A percentile compares a stretch with the other conserved stretches of the same genome.
These are phyloP conservation scores for Austroboletus rostrupii DNA, from an alignment of 1,284 basidiomycete species.

Conservation along the genomic window DNA sequence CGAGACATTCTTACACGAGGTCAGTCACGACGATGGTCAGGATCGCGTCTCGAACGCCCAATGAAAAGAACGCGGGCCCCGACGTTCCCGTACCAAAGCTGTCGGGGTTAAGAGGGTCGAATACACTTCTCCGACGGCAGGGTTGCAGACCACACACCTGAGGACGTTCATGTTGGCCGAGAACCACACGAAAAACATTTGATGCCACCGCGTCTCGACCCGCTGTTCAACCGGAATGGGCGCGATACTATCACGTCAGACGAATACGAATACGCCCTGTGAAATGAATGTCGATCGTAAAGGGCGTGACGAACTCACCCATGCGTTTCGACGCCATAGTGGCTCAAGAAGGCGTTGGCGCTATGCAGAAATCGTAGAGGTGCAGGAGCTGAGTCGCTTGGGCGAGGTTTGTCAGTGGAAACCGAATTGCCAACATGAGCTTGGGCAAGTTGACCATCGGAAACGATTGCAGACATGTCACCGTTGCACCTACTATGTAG, in stretches of 20 bases:
- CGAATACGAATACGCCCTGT: not conserved
- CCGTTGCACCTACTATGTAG: not conserved
- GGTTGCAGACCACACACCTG: slow-evolving; percentile 37
- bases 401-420: not conserved
- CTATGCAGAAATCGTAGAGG: slow-evolving; percentile 17
- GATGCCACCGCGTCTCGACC: slow-evolving; percentile 51
- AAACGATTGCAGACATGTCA: not conserved
- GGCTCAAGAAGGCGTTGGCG: slow-evolving; percentile 16
- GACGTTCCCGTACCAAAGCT: slow-evolving; percentile 55
- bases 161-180: slow-evolving; percentile 60
- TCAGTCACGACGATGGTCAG: slow-evolving; percentile 52
- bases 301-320: slow-evolving; percentile 28
- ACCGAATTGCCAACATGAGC: not conserved
- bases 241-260: slow-evolving; percentile 40
- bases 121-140: no score
- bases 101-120: no score
- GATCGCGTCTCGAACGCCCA: slow-evolving; percentile 52
- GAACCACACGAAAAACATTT: slow-evolving; percentile 67
- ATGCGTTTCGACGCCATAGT: slow-evolving; percentile 35
- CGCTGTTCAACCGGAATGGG: slow-evolving; percentile 46
- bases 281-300: not conserved
- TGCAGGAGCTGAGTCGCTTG: not conserved
- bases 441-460: not conserved
- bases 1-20: slow-evolving; percentile 43
- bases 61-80: slow-evolving; percentile 55